Conservation (phyloP, 441 rosid genomes). For the Syzygium malaccense region DNA sequence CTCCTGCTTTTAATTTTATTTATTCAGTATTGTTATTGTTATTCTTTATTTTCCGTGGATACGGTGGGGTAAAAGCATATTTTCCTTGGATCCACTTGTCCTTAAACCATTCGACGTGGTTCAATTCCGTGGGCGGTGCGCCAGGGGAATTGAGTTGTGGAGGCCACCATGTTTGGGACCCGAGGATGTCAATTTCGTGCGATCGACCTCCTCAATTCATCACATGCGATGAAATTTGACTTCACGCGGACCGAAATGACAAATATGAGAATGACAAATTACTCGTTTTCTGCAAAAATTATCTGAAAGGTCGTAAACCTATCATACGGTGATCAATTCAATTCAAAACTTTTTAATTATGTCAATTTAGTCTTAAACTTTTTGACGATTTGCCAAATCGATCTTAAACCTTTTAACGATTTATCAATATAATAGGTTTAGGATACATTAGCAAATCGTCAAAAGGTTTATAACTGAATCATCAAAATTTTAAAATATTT, state of each 20-base stretch:
- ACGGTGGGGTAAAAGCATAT: not conserved
- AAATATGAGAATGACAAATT: not conserved
- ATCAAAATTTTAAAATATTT: too few relatives aligned
- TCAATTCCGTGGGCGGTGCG: not conserved
- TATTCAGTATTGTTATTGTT: not conserved
- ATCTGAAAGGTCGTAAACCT: too few relatives aligned
- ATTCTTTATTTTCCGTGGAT: not conserved
- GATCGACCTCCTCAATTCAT: not conserved
- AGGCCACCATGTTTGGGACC: not conserved
- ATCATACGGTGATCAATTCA: too few relatives aligned
- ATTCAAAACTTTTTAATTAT: too few relatives aligned
- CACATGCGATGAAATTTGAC: not conserved
- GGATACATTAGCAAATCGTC: too few relatives aligned
- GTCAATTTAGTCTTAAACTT: too few relatives aligned
- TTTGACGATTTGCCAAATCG: too few relatives aligned
- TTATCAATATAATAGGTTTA: too few relatives aligned
- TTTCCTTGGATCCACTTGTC: not conserved
- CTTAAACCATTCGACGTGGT: not conserved
- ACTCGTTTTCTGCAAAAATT: not conserved
- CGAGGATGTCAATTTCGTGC: not conserved
- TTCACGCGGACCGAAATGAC: not conserved
- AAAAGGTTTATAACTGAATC: too few relatives aligned
- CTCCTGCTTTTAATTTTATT: not conserved
- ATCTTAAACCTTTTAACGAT: too few relatives aligned
- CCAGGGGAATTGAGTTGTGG: not conserved